phyloP scores from a whole-genome alignment of 495 filamentous ascomycete genomes.

The Filosporella fistucella region DNA sequence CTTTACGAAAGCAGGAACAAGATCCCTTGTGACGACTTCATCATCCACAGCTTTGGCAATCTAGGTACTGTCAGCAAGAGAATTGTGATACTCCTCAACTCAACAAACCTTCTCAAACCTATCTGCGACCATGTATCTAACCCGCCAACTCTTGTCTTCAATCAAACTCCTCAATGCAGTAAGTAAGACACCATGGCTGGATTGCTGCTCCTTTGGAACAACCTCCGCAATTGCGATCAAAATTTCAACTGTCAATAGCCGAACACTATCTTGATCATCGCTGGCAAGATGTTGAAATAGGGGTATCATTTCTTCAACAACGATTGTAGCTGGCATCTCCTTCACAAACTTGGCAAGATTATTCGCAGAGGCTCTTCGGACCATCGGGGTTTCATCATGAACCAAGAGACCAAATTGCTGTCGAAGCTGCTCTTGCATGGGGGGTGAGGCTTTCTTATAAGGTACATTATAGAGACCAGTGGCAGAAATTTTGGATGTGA shows the following conservation, averaged over 20 bases:
- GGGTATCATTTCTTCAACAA: conserved; percentile 98
- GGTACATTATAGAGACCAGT: conserved; percentile 91
- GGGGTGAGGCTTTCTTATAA: conserved; percentile 79
- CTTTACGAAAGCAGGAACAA: conserved; percentile 96
- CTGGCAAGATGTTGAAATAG: conserved; percentile 93
- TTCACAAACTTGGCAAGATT: conserved; percentile 97
- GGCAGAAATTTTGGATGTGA: conserved; percentile 97
- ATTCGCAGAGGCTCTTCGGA: conserved; percentile 91
- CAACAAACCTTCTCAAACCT: conserved; percentile 84
- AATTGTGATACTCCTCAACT: conserved; percentile 7
- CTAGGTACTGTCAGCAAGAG: conserved; percentile 49
- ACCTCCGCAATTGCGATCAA: conserved; percentile 95
- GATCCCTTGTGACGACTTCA: conserved; percentile 88
- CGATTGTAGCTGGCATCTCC: conserved; percentile 82
- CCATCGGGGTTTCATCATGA: conserved; percentile 98
- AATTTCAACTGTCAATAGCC: conserved; percentile 92
- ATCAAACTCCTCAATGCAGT: conserved; percentile 87
- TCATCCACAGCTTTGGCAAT: conserved; percentile 98
- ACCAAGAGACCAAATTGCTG: conserved; percentile 88
- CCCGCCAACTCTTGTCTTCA: conserved; percentile 98
- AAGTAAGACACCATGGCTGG: conserved; percentile 88
- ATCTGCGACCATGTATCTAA: conserved; percentile 98
- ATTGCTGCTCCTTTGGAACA: conserved; percentile 95
- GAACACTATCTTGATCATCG: conserved; percentile 96
- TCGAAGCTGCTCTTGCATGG: conserved; percentile 83